These are phyloP conservation scores for Talaromyces sp. DNA, from an alignment of 2,329 filamentous ascomycete genomes.

Conservation along the genomic window DNA sequence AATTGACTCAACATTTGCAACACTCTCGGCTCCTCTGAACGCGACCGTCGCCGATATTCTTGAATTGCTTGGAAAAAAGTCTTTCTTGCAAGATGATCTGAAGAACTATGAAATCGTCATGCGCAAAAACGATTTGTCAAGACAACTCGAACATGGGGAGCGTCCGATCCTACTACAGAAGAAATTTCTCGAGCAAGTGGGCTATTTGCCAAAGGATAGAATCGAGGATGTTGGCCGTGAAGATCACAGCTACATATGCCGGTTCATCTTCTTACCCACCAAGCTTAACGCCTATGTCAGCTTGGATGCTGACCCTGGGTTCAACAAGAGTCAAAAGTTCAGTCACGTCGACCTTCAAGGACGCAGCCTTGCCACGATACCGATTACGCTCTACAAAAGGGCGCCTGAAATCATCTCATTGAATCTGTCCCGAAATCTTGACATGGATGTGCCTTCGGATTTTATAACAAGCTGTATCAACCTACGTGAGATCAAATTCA, in stretches of 20 bases:
- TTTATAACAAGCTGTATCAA: slow-evolving; percentile 93
- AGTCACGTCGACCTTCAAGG: slow-evolving; percentile 91
- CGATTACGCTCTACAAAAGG: slow-evolving; percentile 88
- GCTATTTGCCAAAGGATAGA: slow-evolving; percentile 80
- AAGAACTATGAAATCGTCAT: slow-evolving; percentile 96
- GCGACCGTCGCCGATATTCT: slow-evolving; percentile 85
- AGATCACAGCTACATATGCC: slow-evolving; percentile 94
- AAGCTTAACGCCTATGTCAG: slow-evolving; percentile 77
- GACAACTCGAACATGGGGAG: slow-evolving; percentile 75
- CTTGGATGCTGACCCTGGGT: slow-evolving; percentile 72
- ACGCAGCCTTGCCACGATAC: slow-evolving; percentile 88
- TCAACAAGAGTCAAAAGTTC: slow-evolving; percentile 82
- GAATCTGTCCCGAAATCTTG: slow-evolving; percentile 89
- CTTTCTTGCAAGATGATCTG: slow-evolving; percentile 82
- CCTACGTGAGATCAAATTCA: slow-evolving; percentile 91
- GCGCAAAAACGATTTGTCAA: slow-evolving; percentile 84
- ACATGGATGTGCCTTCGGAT: slow-evolving; percentile 88
- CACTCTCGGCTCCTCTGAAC: slow-evolving; percentile 78
- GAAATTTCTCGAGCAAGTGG: slow-evolving; percentile 81
- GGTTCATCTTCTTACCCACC: slow-evolving; percentile 90
- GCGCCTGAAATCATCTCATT: slow-evolving; percentile 90
- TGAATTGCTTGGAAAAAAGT: slow-evolving; percentile 89
- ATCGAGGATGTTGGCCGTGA: slow-evolving; percentile 93
- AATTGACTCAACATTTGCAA: slow-evolving; percentile 89
- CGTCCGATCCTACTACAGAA: slow-evolving; percentile 90